These are phyloP conservation scores for Penicillium turbatum DNA, from an alignment of 495 filamentous ascomycete species.

Conservation along the genomic window DNA sequence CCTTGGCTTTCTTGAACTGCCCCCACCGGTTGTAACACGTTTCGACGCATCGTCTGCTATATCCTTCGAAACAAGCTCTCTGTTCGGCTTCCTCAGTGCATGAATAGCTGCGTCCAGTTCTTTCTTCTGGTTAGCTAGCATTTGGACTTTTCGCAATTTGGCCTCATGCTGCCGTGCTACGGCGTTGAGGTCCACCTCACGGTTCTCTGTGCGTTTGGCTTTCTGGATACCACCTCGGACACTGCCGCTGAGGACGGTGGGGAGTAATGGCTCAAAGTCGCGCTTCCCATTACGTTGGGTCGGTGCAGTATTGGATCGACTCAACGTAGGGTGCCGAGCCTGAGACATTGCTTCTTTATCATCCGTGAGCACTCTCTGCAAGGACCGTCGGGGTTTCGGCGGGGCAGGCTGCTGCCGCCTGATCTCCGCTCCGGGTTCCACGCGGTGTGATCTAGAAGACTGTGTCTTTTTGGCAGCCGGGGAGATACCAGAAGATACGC, in stretches of 20 bases:
- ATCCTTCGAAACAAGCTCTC: conserved; percentile 68
- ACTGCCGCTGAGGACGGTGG: conserved; percentile 25
- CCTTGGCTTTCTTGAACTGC: conserved; percentile 51
- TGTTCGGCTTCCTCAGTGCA: conserved; percentile 80
- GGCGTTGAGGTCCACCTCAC: conserved; percentile 64
- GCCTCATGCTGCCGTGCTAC: conserved; percentile 54
- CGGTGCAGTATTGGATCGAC: conserved; percentile 62
- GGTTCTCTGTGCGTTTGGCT: conserved; percentile 55
- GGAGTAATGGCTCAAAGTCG: conserved; percentile 36
- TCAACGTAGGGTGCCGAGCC: conserved; percentile 48
- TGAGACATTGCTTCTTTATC: conserved; percentile 41
- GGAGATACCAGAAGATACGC: conserved; percentile 64
- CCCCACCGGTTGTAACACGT: conserved; percentile 38
- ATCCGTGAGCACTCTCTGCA: conserved; percentile 70
- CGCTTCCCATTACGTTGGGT: conserved; percentile 36
- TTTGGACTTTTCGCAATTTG: conserved; percentile 69
- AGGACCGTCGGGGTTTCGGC: conserved; percentile 51
- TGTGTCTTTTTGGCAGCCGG: conserved; percentile 39
- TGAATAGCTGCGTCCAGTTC: conserved; percentile 81
- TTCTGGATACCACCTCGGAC: conserved; percentile 55
- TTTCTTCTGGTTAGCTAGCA: conserved; percentile 60
- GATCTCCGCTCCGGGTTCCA: conserved; percentile 52
- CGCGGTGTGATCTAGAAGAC: conserved; percentile 23
- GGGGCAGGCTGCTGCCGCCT: conserved; percentile 42
- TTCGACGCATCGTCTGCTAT: conserved; percentile 67